Base-by-base conservation (phyloP, 164 flowering plant genomes). In the Aristolochia californica region DNA sequence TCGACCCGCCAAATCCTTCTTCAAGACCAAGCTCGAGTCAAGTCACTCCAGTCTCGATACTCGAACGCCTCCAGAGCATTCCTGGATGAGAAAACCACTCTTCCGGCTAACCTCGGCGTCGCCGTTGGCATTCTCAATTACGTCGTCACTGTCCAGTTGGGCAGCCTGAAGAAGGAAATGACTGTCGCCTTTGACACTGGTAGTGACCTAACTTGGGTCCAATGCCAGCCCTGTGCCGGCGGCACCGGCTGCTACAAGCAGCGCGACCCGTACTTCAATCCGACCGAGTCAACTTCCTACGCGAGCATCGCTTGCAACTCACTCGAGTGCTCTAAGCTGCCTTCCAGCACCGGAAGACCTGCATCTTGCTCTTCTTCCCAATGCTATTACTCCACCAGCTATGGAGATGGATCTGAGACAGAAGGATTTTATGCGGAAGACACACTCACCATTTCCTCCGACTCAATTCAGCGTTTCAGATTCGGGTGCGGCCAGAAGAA, bases 181-280 rank as follows among this genome's bases (percentile, higher is more conserved):
- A 65, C 79, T 0, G 74, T 87, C 20, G 61, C 76, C 5, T 83
- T 81, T n/a, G 83, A 83, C 68, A 81, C 81, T 0, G 91, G 88
- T 2, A 85, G 86, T 27, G 83, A 73, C 64, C 62, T 85, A 25
- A 80, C 83, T 0, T 85, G 91, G 88, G 77, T 82, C 2, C 91
- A 85, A 27, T 85, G 91, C 43, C 7, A 65, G 45, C 87, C 91
- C 0, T 83, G 83, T 53, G 67, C 12, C 0, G 53, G 54, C 18
- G 24, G 49, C 43, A 68, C 40, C 40, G 53, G 50, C 43, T 71
- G 75, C 70, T 64, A 75, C 34, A 13, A 38, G 5, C 83, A 74
- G 49, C 28, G 56, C 43, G 78, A 73, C 1, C 63, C 72, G 1
- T 49, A 59, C 15, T 76, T 76, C 68, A 45, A 71, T 53, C 80